phyloP scores from a whole-genome alignment of 2,329 filamentous ascomycete species.

The Onygena corvina region DNA sequence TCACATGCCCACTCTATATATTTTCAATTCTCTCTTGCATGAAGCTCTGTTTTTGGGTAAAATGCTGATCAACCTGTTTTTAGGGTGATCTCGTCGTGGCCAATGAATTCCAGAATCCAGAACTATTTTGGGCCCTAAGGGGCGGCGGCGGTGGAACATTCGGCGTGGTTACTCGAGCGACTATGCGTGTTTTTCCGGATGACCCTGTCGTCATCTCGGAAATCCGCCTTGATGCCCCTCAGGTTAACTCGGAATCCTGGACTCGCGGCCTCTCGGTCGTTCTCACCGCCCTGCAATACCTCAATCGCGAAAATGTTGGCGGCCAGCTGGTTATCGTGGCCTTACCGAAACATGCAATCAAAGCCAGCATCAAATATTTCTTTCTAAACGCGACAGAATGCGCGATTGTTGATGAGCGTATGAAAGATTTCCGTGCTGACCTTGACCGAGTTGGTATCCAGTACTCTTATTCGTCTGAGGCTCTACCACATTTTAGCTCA shows the following conservation, averaged over 20 bases:
- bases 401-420: background rate
- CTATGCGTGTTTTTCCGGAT: slow-evolving; percentile 33
- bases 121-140: slow-evolving; percentile 52
- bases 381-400: background rate
- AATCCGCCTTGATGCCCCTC: background rate
- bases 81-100: background rate
- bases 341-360: background rate
- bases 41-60: background rate
- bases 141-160: slow-evolving; percentile 51
- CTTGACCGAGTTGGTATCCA: slow-evolving; percentile 23
- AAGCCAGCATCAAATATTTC: slow-evolving; percentile 1
- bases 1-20: slow-evolving; percentile 37
- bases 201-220: slow-evolving; percentile 20
- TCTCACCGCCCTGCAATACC: background rate
- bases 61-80: background rate
- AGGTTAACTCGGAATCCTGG: background rate
- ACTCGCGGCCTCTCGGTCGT: background rate
- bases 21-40: slow-evolving; percentile 18
- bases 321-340: background rate
- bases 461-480: slow-evolving; percentile 32
- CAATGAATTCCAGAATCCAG: slow-evolving; percentile 30
- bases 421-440: background rate
- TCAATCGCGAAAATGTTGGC: background rate
- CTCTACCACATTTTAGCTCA: background rate
- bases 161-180: slow-evolving; percentile 46